Percentiles rank a stretch among this genome's conserved stretches.
These are phyloP conservation scores for Rhizoclosmatium globosum DNA, from an alignment of 192 early-diverging fungal genomes.

Conservation along the genomic window DNA sequence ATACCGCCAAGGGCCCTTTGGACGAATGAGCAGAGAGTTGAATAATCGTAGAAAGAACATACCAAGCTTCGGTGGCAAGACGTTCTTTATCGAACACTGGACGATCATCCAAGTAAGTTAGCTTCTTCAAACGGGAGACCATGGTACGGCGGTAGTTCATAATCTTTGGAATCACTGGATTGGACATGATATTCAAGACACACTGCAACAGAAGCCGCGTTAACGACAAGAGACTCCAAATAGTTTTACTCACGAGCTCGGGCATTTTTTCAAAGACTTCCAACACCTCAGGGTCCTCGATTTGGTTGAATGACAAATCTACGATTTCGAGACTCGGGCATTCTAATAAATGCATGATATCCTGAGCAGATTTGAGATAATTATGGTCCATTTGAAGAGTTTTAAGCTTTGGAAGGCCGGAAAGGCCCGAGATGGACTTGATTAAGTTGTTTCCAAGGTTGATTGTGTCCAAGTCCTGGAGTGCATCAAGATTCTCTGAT, in stretches of 20 bases:
- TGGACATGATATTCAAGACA: constrained; percentile 66
- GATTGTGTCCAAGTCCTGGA: constrained; percentile 59
- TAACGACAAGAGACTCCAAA: constrained; percentile 21
- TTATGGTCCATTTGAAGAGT: constrained; percentile 64
- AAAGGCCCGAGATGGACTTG: constrained; percentile 49
- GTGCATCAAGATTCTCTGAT: constrained; percentile 41
- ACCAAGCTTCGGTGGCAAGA: constrained; percentile 63
- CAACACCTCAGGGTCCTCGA: constrained; percentile 62
- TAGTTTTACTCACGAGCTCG: constrained; percentile 50
- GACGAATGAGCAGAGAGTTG: constrained; percentile 2
- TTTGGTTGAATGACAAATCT: constrained; percentile 62
- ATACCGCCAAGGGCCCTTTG: constrained; percentile 51
- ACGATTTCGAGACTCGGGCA: constrained; percentile 56
- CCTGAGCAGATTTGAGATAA: constrained; percentile 54
- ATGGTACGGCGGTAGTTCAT: constrained; percentile 61
- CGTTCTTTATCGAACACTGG: constrained; percentile 71
- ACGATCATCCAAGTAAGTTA: constrained; percentile 68
- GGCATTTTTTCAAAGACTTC: constrained; percentile 61
- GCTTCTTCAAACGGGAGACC: constrained; percentile 46
- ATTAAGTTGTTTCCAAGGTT: constrained; percentile 66
- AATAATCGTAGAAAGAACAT: constrained; percentile 12
- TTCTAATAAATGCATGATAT: constrained; percentile 47
- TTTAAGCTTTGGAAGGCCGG: constrained; percentile 42
- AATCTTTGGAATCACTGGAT: constrained; percentile 65
- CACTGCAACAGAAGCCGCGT: constrained; percentile 40